Evolutionary conservation across 2,329 filamentous ascomycete species (phyloP), one percentile per base, ranked within the genome.

Genomic region (Ascochyta fabae): DNA sequence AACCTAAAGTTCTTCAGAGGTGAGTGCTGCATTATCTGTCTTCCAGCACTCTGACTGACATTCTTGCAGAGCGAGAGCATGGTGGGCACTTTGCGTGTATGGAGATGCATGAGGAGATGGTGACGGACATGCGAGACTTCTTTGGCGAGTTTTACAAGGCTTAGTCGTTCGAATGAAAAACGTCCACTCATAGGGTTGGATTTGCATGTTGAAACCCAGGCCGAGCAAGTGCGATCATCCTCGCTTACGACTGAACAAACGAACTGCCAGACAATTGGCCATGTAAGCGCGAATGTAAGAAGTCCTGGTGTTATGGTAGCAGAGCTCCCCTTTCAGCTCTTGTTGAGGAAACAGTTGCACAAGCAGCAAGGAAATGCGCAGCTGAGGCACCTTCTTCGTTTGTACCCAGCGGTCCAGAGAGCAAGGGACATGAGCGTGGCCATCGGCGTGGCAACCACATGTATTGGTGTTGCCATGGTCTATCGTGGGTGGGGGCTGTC

Each of bases 1-100:
- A 75, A 77, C 58, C 43, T 77, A 54, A 72, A 73, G 23, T 76
- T 70, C 55, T 78, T 75, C 47, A 72, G 43, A 61, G 61, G 59
- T 65, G 44, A 41, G 60, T 49, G 16, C 16, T 19, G 41, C 6
- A n/a, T 10, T 3, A 35, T 9, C 4, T 8, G 16, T 22, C 24
- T 29, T 39, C 3, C 22, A 7, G 23, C 10, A 9, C 10, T 27
- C 13, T 27, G 26, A 44, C 59, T 65, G 36, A 64, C 45, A 6
- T 8, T 1, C 13, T 31, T 15, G 16, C 31, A 68, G 65, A 67
- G 24, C 33, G 59, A n/a, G 62, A 67, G 33, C 53, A 46, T 47
- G 62, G 65, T 8, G 65, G 64, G 1, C 64, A 69, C 42, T 71
- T 69, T 48, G 67, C 67, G 16, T 65, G 62, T n/a, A 63, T 69